phyloP scores from a whole-genome alignment of 768 basidiomycete genomes.

The Royoungia palumana region DNA sequence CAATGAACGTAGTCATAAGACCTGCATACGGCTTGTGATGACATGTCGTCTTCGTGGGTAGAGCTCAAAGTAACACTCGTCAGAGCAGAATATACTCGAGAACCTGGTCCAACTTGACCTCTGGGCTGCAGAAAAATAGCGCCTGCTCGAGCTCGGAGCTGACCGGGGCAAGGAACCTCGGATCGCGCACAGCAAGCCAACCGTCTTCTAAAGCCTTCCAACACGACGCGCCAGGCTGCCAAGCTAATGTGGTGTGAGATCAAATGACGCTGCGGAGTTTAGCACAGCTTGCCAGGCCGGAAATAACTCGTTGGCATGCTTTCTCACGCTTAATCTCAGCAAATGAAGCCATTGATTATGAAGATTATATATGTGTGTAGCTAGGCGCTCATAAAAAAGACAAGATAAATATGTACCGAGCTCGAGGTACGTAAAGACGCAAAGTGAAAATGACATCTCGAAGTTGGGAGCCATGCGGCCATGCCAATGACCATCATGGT shows the following conservation, averaged over 20 bases:
- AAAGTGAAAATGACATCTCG: too few species aligned
- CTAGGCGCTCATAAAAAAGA: too few species aligned
- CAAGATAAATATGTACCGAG: too few species aligned
- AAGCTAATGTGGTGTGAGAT: background rate
- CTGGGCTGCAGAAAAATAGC: background rate
- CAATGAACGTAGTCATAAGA: too few species aligned
- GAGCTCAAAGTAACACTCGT: background rate
- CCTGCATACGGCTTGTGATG: too few species aligned
- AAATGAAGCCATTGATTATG: too few species aligned
- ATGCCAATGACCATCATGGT: too few species aligned
- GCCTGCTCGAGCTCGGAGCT: too few species aligned
- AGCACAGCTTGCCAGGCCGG: constrained; percentile 25
- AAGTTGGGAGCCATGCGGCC: too few species aligned
- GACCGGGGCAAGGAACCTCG: background rate
- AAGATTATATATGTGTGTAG: too few species aligned
- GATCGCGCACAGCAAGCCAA: constrained; percentile 12
- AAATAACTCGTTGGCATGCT: constrained; percentile 2
- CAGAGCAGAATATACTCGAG: background rate
- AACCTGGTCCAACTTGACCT: background rate
- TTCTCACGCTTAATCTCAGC: background rate
- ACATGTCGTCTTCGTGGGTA: background rate
- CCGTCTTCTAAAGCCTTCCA: background rate
- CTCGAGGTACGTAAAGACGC: background rate
- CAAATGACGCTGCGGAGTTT: too few species aligned
- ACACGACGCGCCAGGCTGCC: too few species aligned